Evolutionary conservation across 164 flowering plant genomes (phyloP).

Genomic region (Berberis thunbergii): DNA sequence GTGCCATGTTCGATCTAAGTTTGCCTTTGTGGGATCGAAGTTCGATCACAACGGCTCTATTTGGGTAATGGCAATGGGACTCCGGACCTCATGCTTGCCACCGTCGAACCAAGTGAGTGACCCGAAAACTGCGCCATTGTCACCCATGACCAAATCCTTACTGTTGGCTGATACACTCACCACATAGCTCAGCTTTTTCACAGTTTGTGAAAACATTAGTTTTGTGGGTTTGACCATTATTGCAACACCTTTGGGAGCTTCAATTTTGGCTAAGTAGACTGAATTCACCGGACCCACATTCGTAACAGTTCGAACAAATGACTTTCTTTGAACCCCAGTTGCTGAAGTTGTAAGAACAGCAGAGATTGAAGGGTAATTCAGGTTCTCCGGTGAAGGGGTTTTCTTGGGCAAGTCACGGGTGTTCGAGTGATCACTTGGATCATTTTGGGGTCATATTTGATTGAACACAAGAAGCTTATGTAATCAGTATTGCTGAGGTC

Average conservation of each 20-base stretch:
- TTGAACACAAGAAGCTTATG: constrained; percentile 50
- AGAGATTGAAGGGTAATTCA: constrained; percentile 72
- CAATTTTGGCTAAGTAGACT: constrained; percentile 39
- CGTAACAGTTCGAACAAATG: constrained; percentile 51
- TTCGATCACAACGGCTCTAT: constrained; percentile 32
- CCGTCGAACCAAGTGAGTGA: constrained; percentile 57
- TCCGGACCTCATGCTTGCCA: constrained; percentile 76
- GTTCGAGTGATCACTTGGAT: constrained; percentile 58
- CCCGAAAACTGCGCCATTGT: constrained; percentile 66
- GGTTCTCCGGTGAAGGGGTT: constrained; percentile 44
- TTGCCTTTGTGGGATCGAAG: no score
- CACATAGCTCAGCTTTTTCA: constrained; percentile 43
- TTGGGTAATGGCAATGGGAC: constrained; percentile 67
- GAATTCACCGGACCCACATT: constrained; percentile 61
- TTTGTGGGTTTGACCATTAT: constrained; percentile 58
- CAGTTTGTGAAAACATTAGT: constrained; percentile 37
- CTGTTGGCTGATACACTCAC: constrained; percentile 49
- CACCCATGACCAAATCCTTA: constrained; percentile 36
- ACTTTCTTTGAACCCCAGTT: constrained; percentile 31
- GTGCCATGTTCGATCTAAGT: no score
- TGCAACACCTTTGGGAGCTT: constrained; percentile 45
- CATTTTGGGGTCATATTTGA: constrained; percentile 45
- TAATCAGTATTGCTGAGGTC: constrained; percentile 50
- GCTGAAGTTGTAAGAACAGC: constrained; percentile 36
- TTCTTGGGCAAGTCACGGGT: constrained; percentile 35